Evolutionary conservation across 2,329 filamentous ascomycete species (phyloP).

Genomic region (Aspergillus transmontanensis): DNA sequence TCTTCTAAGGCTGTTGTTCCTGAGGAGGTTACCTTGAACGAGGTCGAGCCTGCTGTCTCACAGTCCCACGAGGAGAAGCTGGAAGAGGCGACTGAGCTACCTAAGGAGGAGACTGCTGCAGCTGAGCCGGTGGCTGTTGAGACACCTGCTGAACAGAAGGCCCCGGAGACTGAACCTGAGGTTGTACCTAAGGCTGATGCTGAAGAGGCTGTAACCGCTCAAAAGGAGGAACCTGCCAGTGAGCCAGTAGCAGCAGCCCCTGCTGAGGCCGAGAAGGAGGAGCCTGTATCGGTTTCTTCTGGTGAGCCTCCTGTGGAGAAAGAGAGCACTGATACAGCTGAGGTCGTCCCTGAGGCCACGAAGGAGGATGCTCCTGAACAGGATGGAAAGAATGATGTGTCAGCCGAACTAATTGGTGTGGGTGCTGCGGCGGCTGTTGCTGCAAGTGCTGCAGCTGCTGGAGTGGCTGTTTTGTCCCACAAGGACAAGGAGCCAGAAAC

Average conservation of each 20-base stretch:
- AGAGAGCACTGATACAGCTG: not conserved
- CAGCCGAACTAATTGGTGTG: conserved; percentile 29
- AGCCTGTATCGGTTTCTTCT: conserved; percentile 1
- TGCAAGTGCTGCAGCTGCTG: conserved; percentile 27
- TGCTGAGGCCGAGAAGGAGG: conserved; percentile 7
- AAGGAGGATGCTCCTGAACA: conserved; percentile 13
- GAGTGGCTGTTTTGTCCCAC: conserved; percentile 25
- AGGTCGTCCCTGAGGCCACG: not conserved
- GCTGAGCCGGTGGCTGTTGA: conserved; percentile 11
- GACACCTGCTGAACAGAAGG: conserved; percentile 8
- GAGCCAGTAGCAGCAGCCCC: conserved; percentile 13
- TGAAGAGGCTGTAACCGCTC: conserved; percentile 3
- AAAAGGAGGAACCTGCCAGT: conserved; percentile 7
- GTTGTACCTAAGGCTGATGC: conserved; percentile 3
- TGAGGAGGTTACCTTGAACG: conserved; percentile 9
- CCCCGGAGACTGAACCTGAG: conserved; percentile 6
- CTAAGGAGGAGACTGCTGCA: conserved; percentile 5
- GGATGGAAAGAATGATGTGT: conserved; percentile 20
- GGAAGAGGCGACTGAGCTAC: not conserved
- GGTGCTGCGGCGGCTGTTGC: conserved; percentile 29
- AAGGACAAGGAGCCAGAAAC: conserved; percentile 16
- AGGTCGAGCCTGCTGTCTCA: conserved; percentile 9
- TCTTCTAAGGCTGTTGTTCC: not conserved
- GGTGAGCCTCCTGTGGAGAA: not conserved
- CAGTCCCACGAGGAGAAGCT: conserved; percentile 5